These are phyloP conservation scores for Ophiostoma novo-ulmi DNA, from an alignment of 2,329 filamentous ascomycete species.

Conservation along the genomic window DNA sequence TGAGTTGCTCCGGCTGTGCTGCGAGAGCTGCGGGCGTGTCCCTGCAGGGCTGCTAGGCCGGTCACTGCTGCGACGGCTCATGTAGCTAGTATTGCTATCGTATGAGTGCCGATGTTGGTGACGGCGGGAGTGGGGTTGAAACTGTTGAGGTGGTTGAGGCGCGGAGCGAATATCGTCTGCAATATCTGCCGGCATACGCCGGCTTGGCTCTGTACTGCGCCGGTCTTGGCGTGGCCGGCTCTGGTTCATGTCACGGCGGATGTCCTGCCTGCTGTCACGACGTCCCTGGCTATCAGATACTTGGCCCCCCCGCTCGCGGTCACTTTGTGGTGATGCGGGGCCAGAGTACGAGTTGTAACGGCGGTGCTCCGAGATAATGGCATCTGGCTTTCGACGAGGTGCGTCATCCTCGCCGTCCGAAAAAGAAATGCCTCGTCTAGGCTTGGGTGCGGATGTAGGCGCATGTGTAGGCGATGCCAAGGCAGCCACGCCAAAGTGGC, in stretches of 20 bases:
- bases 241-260: slow-evolving; percentile 3
- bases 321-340: neutral
- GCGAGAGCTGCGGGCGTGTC: neutral
- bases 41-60: neutral
- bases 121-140: neutral
- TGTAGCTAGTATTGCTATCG: neutral
- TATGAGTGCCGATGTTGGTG: neutral
- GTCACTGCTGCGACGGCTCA: neutral
- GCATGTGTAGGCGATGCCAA: neutral
- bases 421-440: neutral
- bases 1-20: neutral
- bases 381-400: neutral
- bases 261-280: neutral
- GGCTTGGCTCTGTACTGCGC: slow-evolving; percentile 9
- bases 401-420: slow-evolving; percentile 3
- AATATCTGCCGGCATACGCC: neutral
- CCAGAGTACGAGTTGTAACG: slow-evolving; percentile 15
- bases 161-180: neutral
- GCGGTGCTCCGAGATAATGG: neutral
- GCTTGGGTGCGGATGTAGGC: neutral
- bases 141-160: neutral
- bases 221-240: neutral
- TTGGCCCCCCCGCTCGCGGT: neutral
- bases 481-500: slow-evolving; percentile 34
- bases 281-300: neutral